Evolutionary conservation across 768 basidiomycete species (phyloP), one percentile per base, ranked within the genome.

Genomic region (Dictyophora rubrovolvata): DNA sequence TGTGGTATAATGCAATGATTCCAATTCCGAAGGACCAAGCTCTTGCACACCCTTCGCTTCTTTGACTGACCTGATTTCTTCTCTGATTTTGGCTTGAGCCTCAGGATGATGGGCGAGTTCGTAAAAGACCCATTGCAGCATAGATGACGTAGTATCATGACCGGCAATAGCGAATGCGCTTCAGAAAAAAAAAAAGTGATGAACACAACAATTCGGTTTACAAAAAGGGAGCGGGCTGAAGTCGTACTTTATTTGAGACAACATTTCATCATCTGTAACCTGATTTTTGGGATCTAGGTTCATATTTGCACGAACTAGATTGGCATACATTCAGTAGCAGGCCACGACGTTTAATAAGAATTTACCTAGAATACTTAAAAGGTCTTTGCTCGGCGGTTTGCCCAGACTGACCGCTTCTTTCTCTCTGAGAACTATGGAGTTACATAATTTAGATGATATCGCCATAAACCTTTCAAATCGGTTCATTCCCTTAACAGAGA

Each of bases 91-190:
- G 16, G 67, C 61, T 63, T 81, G 79, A 17, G 72, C 63, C n/a
- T 74, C 71, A 7, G 63, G 71, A 56, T 75, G 66, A 1, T 53
- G 59, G 5, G 77, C 66, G 23, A 81, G 67, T 51, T 73, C 64
- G 58, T 74, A 68, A 5, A 79, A 65, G 36, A 75, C 71, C 1
- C 78, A 72, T 17, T 74, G 74, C 49, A 81, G 61, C 1, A 75
- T 71, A 5, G 75, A 73, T 1, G 78, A 74, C 0, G 77, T 77
- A 7, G 79, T 81, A 58, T 80, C 79, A 59, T 76, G 76, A 2
- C 76, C 79, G 1, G 78, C 77, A 62, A 80, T 78, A 17, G 79
- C 74, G 23, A 80, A 65, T 16, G 79, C 77, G 1, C 77, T 79
- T 54, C 23, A 5, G 4, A 36, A 17, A 42, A 6, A 36, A 17